phyloP scores from a whole-genome alignment of 2,329 filamentous ascomycete species.

The Alternaria infectoria region DNA sequence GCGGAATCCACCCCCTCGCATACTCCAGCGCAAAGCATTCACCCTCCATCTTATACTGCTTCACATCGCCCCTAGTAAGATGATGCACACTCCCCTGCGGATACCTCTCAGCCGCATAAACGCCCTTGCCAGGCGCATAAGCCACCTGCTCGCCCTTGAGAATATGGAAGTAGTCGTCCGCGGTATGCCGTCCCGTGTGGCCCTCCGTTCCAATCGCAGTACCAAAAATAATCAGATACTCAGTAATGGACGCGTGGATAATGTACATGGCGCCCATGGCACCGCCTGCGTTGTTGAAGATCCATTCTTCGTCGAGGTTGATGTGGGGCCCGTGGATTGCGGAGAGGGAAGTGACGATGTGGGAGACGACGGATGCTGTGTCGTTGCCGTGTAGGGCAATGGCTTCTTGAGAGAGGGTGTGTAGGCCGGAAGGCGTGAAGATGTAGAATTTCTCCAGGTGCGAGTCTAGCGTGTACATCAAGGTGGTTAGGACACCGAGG shows the following conservation, averaged over 20 bases:
- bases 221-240: slow-evolving; percentile 52
- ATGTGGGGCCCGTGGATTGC: slow-evolving; percentile 54
- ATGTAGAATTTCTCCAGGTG: slow-evolving; percentile 67
- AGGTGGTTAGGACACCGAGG: slow-evolving; percentile 28
- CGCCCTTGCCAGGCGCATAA: slow-evolving; percentile 67
- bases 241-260: slow-evolving; percentile 85
- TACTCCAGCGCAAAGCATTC: slow-evolving; percentile 83
- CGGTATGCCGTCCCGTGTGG: slow-evolving; percentile 85
- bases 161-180: slow-evolving; percentile 95
- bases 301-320: slow-evolving; percentile 79
- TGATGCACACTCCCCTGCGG: slow-evolving; percentile 73
- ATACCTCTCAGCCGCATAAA: slow-evolving; percentile 73
- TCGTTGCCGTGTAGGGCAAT: slow-evolving; percentile 75
- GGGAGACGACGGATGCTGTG: slow-evolving; percentile 70
- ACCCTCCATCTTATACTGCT: slow-evolving; percentile 83
- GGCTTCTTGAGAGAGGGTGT: slow-evolving; percentile 70
- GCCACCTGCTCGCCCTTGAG: slow-evolving; percentile 77
- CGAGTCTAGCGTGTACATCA: slow-evolving; percentile 38
- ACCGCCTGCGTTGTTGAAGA: slow-evolving; percentile 90
- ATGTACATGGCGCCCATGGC: slow-evolving; percentile 94
- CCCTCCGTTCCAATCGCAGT: slow-evolving; percentile 85
- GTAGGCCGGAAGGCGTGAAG: slow-evolving; percentile 72
- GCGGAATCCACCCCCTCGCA: slow-evolving; percentile 87
- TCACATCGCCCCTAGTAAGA: slow-evolving; percentile 71
- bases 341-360: slow-evolving; percentile 72